These are phyloP conservation scores for Trifolium repens DNA, from an alignment of 306 rosid genomes.

Conservation along the genomic window DNA sequence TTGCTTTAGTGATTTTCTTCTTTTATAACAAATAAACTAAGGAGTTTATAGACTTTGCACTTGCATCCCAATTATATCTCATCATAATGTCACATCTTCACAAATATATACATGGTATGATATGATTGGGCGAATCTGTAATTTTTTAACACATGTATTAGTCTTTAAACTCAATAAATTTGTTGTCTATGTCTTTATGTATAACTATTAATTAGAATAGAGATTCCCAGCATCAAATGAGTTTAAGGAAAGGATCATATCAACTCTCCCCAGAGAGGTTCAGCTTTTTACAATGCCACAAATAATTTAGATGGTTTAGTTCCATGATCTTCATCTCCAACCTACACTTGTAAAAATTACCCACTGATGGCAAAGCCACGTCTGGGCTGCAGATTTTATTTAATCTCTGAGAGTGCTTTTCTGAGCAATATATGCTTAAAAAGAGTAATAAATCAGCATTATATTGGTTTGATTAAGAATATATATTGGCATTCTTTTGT, in stretches of 20 bases:
- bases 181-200: not conserved
- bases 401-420: not conserved
- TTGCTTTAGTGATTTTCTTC: not conserved
- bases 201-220: not conserved
- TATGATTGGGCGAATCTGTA: not conserved
- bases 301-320: not conserved
- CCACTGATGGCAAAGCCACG: constrained; percentile 2
- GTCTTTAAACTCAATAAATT: not conserved
- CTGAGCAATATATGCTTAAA: not conserved
- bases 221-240: not conserved
- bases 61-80: not conserved
- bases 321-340: not conserved
- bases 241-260: not conserved
- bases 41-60: not conserved
- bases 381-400: not conserved
- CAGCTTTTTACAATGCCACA: not conserved
- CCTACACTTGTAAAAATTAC: not conserved
- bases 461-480: not conserved
- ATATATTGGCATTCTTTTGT: constrained; percentile 3
- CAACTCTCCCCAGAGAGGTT: not conserved
- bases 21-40: not conserved
- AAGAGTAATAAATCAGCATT: constrained; percentile 11
- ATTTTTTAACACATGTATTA: not conserved
- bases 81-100: not conserved
- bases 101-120: not conserved